phyloP scores from a whole-genome alignment of 352 stramenopile species.

The Pythium rishiriense region DNA sequence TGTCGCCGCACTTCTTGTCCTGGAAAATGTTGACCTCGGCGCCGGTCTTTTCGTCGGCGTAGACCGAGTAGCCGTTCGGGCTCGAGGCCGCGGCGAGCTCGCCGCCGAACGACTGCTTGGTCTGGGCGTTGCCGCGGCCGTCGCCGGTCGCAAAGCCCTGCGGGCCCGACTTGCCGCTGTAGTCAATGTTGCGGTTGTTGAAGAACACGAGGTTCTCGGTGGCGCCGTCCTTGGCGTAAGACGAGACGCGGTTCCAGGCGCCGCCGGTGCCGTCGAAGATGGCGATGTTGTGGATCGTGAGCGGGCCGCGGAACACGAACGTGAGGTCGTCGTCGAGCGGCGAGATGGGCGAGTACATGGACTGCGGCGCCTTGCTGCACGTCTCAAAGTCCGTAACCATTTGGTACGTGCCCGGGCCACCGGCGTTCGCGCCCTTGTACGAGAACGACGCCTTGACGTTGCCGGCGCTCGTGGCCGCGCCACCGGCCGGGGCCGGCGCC shows the following conservation, averaged over 20 bases:
- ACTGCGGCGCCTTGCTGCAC: conserved; percentile 51
- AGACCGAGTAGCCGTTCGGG: conserved; percentile 40
- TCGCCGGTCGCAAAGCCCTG: conserved; percentile 62
- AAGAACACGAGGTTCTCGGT: conserved; percentile 77
- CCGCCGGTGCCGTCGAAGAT: conserved; percentile 65
- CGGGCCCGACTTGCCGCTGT: conserved; percentile 46
- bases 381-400: conserved; percentile 68
- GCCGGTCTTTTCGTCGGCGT: conserved; percentile 61
- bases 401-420: conserved; percentile 57
- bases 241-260: conserved; percentile 60
- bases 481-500: conserved; percentile 21
- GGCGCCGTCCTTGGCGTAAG: conserved; percentile 50
- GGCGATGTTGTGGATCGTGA: conserved; percentile 72
- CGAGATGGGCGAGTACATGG: conserved; percentile 44
- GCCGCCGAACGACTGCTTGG: conserved; percentile 50
- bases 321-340: conserved; percentile 69
- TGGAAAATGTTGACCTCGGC: conserved; percentile 80
- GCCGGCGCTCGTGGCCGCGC: conserved; percentile 36
- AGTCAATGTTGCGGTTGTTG: conserved; percentile 86
- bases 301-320: conserved; percentile 61
- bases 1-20: conserved; percentile 49
- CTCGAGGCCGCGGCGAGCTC: conserved; percentile 48
- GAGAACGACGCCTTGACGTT: conserved; percentile 44
- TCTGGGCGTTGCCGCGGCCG: conserved; percentile 42
- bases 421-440: conserved; percentile 56